Evolutionary conservation across 2,329 filamentous ascomycete genomes (phyloP), one percentile per base, ranked within the genome.

Genomic region (Pseudogymnoascus sp.): DNA sequence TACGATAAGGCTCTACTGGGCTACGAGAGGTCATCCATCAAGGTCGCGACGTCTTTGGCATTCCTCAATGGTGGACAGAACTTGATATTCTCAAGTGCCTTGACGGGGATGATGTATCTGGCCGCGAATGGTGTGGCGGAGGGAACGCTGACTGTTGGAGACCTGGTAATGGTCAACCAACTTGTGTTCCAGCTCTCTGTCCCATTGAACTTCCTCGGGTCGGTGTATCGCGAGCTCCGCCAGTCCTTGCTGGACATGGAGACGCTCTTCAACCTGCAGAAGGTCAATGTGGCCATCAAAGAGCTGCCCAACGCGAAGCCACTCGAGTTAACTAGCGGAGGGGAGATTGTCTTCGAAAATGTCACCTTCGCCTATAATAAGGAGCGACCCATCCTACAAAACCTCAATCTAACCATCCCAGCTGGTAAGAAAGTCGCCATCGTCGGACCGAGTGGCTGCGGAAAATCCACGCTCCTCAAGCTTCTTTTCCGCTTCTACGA

Each of bases 161-260:
- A 99, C 73, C 82, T 99, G 33, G 95, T 99, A 73, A 96, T 99
- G 91, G 91, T 99, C 69, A 99, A 99, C 75, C 95, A 97, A 79
- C 87, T 99, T 17, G 93, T 99, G 64, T 99, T 99, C 77, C 95
- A 99, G 77, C 87, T 99, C 5, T 97, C 92, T 0, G 91, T 99
- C 3, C 95, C 95, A 0, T 83, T 99, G 65, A 99, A 99, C 80
- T 99, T 99, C 76, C 81, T 99, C 3, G 95, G 95, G n/a, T 96
- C 92, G 13, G 93, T 99, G 11, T 99, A 99, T 75, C 89, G 95
- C 69, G 95, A 99, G 77, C 83, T 99, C 62, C 85, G 95, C 63
- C 95, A 99, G 77, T 96, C 91, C 21, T 81, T 99, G 50, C 81
- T 99, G 35, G 96, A 99, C 74, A 99, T 99, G 95, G 95, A 97